These are phyloP conservation scores for Comarum palustre DNA, from an alignment of 306 rosid species.

Conservation along the genomic window DNA sequence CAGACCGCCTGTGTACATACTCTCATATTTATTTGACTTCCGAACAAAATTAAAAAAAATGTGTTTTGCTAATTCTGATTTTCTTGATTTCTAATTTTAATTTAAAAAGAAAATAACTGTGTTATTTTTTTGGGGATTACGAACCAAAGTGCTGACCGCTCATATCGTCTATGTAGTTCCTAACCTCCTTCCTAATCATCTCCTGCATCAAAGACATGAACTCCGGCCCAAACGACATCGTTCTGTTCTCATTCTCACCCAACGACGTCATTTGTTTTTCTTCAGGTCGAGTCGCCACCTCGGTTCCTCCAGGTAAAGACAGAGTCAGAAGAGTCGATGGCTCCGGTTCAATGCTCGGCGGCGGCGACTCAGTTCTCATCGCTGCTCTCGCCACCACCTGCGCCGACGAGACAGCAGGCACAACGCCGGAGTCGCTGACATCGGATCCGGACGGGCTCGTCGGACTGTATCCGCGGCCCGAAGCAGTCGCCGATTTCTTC, in stretches of 20 bases:
- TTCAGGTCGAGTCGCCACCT: not conserved
- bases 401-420: conserved; percentile 5
- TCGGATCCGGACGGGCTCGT: conserved; percentile 44
- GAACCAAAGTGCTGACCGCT: conserved; percentile 15
- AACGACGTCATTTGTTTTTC: not conserved
- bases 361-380: conserved; percentile 4
- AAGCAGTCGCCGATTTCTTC: conserved; percentile 24
- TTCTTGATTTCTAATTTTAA: not conserved
- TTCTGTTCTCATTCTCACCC: conserved; percentile 9
- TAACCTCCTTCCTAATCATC: conserved; percentile 49
- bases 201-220: conserved; percentile 37
- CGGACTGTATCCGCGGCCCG: conserved; percentile 20
- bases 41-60: not conserved
- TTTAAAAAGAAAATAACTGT: not conserved
- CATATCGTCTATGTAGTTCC: conserved; percentile 37
- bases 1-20: conserved; percentile 18
- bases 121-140: not conserved
- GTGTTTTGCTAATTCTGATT: not conserved
- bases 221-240: conserved; percentile 29
- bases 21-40: conserved; percentile 12
- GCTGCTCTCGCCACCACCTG: conserved; percentile 4
- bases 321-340: conserved; percentile 49
- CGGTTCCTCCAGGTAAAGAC: conserved; percentile 30
- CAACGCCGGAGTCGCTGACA: conserved; percentile 36
- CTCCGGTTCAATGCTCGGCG: not conserved